Evolutionary conservation across 2,329 filamentous ascomycete genomes (phyloP).

Genomic region (Penicillium rolfsii): DNA sequence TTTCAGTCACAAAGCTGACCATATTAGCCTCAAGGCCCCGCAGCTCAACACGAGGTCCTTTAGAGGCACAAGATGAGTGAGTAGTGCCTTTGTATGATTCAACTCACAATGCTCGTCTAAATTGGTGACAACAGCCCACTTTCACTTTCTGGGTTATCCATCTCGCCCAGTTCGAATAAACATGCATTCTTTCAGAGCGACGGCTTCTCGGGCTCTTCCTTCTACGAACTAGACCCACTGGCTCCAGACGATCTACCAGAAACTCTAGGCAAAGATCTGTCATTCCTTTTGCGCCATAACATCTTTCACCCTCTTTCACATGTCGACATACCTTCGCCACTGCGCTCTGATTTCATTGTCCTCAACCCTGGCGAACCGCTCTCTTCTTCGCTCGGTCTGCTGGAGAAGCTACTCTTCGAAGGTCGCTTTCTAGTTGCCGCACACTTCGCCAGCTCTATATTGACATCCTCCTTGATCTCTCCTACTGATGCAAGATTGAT

Average conservation of each 20-base stretch:
- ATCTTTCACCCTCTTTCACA: conserved; percentile 81
- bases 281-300: conserved; percentile 75
- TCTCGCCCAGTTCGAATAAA: conserved; percentile 21
- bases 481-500: conserved; percentile 65
- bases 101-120: neutral
- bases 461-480: conserved; percentile 47
- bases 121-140: conserved; percentile 30
- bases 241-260: conserved; percentile 40
- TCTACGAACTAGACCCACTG: conserved; percentile 41
- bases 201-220: conserved; percentile 33
- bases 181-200: conserved; percentile 22
- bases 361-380: conserved; percentile 64
- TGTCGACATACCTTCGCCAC: conserved; percentile 63
- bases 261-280: conserved; percentile 69
- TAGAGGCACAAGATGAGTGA: conserved; percentile 73
- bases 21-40: conserved; percentile 45
- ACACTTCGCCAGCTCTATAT: conserved; percentile 47
- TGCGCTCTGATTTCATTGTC: conserved; percentile 69
- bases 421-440: conserved; percentile 84
- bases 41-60: conserved; percentile 71
- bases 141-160: conserved; percentile 25
- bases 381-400: conserved; percentile 40
- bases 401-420: conserved; percentile 67
- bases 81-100: conserved; percentile 33
- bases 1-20: conserved; percentile 19